phyloP scores from a whole-genome alignment of 176 grass and related monocot species.

The Puya raimondii region DNA sequence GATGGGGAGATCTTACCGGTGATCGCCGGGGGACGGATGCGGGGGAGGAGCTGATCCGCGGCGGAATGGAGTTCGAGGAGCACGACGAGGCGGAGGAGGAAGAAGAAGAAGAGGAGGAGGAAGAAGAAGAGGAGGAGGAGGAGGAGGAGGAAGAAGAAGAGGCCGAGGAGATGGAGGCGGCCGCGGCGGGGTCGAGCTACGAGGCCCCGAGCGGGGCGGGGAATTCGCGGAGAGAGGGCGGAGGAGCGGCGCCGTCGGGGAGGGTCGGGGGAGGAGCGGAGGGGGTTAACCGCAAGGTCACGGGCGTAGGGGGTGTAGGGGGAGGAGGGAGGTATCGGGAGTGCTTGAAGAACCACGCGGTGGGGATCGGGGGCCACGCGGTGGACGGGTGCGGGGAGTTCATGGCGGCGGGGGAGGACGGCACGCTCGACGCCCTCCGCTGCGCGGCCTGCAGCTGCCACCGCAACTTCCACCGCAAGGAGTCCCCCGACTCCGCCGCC shows the following conservation, averaged over 20 bases:
- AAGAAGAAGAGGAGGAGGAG: conserved; percentile 41
- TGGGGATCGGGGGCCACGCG: conserved; percentile 60
- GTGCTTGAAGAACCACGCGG: conserved; percentile 89
- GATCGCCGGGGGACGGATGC: background rate
- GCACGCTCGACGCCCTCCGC: conserved; percentile 60
- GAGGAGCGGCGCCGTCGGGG: background rate
- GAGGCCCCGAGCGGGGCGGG: conserved; percentile 10
- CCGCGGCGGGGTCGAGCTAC: conserved; percentile 50
- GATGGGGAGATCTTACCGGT: background rate
- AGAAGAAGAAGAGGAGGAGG: conserved; percentile 33
- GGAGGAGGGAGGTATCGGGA: conserved; percentile 49
- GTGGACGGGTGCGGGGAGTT: conserved; percentile 90
- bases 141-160: conserved; percentile 42
- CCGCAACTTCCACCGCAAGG: conserved; percentile 78
- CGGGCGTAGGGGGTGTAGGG: background rate
- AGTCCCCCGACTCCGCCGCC: background rate
- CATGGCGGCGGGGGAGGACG: conserved; percentile 64
- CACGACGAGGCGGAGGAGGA: conserved; percentile 42
- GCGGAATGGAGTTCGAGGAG: conserved; percentile 59
- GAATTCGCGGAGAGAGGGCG: conserved; percentile 4
- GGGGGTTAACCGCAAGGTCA: conserved; percentile 5
- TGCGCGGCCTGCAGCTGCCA: conserved; percentile 88
- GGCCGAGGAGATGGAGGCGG: conserved; percentile 6
- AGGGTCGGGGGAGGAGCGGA: background rate
- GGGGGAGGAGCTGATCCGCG: background rate